A percentile compares a stretch with the other conserved stretches of the same genome.
Conservation (phyloP, 2,329 filamentous ascomycete species). For the Tolypocladium capitatum region DNA sequence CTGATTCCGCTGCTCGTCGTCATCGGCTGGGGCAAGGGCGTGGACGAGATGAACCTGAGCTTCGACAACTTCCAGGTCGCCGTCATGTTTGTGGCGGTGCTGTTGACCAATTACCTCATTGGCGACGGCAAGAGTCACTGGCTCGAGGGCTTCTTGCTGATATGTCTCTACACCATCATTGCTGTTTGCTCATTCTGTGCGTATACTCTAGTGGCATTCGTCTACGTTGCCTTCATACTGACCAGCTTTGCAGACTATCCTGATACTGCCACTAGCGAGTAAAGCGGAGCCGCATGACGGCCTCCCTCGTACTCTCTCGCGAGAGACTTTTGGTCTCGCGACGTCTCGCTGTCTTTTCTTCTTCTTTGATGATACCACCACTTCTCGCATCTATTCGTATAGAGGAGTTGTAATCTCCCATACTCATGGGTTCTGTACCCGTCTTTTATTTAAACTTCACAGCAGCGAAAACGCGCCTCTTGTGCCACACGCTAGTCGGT, state of each 20-base stretch:
- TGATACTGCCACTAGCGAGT: neutral
- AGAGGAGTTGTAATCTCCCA: neutral
- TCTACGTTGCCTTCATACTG: neutral
- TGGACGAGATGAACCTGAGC: constrained; percentile 64
- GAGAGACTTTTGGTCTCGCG: neutral
- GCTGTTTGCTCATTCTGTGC: constrained; percentile 50
- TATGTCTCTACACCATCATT: constrained; percentile 70
- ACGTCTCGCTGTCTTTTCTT: neutral
- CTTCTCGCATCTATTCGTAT: neutral
- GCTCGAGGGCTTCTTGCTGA: constrained; percentile 63
- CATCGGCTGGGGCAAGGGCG: constrained; percentile 62
- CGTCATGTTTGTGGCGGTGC: constrained; percentile 67
- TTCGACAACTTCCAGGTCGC: constrained; percentile 87
- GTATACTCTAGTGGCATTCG: too few species aligned
- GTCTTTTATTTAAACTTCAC: neutral
- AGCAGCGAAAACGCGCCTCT: neutral
- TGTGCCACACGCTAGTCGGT: neutral
- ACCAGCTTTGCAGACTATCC: constrained; percentile 1
- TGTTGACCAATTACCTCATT: constrained; percentile 78
- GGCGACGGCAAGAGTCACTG: constrained; percentile 74
- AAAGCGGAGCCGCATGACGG: neutral
- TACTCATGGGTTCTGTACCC: neutral
- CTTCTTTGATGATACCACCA: neutral
- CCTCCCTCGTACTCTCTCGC: neutral
- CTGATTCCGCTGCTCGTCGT: constrained; percentile 65